A percentile compares a stretch with the other conserved stretches of the same genome.
These are phyloP conservation scores for Coemansia sp. DNA, from an alignment of 192 early-diverging fungal species.

Conservation along the genomic window DNA sequence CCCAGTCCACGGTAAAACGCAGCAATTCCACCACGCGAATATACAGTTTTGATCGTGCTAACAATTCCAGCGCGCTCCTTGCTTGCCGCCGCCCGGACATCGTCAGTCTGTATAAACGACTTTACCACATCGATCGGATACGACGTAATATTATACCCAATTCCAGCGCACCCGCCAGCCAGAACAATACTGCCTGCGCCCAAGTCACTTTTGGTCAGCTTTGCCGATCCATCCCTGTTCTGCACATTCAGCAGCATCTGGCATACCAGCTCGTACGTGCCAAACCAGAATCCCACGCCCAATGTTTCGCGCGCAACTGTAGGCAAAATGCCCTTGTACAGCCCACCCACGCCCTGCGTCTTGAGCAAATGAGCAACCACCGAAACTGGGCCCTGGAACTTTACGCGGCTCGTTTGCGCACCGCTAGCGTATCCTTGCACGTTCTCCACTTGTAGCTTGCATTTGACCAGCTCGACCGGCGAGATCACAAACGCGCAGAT, in stretches of 20 bases:
- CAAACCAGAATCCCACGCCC: constrained; percentile 97
- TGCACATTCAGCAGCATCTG: constrained; percentile 48
- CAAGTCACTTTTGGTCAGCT: constrained; percentile 68
- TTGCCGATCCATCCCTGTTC: constrained; percentile 13
- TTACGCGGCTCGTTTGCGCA: background rate
- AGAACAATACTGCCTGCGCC: constrained; percentile 69
- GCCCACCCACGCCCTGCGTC: constrained; percentile 53
- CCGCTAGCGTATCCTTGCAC: constrained; percentile 30
- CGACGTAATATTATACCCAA: constrained; percentile 79
- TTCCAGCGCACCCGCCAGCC: constrained; percentile 88
- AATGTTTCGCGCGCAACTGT: constrained; percentile 86
- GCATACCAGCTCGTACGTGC: constrained; percentile 82
- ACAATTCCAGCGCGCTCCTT: constrained; percentile 50
- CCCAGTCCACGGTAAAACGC: constrained; percentile 94
- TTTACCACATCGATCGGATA: constrained; percentile 97
- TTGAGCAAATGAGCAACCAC: constrained; percentile 57
- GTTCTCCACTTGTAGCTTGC: constrained; percentile 91
- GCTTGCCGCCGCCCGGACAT: constrained; percentile 28
- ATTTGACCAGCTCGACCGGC: constrained; percentile 95
- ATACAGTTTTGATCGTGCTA: constrained; percentile 66
- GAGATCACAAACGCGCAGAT: constrained; percentile 87
- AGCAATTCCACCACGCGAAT: constrained; percentile 68
- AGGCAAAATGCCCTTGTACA: constrained; percentile 47
- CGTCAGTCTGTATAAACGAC: constrained; percentile 87
- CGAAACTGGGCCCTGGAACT: constrained; percentile 56